Evolutionary conservation across 192 early-diverging fungal species (phyloP), one percentile per base, ranked within the genome.

Genomic region (Funneliformis geosporum): DNA sequence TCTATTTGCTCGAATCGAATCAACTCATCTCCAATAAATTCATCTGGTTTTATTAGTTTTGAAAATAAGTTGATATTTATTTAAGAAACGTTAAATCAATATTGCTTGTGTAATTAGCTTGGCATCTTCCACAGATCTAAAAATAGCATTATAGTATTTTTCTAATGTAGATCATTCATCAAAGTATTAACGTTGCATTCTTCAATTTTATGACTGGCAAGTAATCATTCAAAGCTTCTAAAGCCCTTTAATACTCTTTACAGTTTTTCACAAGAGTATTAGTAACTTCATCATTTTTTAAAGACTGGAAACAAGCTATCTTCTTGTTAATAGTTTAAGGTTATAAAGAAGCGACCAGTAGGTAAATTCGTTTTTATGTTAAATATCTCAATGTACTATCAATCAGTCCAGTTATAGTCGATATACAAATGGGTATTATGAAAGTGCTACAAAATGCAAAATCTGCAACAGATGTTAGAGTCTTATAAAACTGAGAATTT

Each of bases 211-310:
- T n/a, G 18, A 21, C 21, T 59, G n/a, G 5, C n/a, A 76, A 27
- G 18, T 55, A 64, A 16, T 70, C 42, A 62, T 67, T 65, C 38
- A 83, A 55, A 65, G 70, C 59, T 72, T 83, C 76, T 18, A 83
- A 72, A 25, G 70, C 80, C 60, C 82, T 83, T 78, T 80, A 64
- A 81, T 83, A 80, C 44, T 76, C 82, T 67, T 80, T 71, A 65
- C 82, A 83, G 65, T 81, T 76, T 61, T 50, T 28, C 44, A 83
- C 80, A 81, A 83, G 76, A 68, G 71, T 80, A 43, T 81, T 83
- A 38, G 71, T 79, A 67, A 81, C 55, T 28, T 70, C 14, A 71
- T 80, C 76, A 69, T 81, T 60, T 69, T 73, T 38, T 27, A 0
- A 27, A 16, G 14, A 38, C 27, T 16, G n/a, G n/a, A n/a, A n/a